Conservation (phyloP, 2,329 filamentous ascomycete species). For the Aureobasidium namibiae region DNA sequence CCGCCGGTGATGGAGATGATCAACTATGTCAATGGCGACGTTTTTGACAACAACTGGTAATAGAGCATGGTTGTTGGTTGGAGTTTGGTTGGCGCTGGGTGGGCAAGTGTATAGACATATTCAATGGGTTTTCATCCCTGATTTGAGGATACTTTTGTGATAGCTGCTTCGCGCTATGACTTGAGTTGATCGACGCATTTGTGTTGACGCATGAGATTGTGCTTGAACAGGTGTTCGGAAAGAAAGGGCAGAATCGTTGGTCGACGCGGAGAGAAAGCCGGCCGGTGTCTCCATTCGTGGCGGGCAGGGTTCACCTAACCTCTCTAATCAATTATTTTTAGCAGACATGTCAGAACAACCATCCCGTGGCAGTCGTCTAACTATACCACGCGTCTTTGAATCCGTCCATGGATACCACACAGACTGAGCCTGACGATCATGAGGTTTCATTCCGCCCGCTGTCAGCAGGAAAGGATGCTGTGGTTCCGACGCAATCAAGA, state of each 20-base stretch:
- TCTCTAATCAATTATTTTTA: too few species aligned
- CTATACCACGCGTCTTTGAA: not conserved
- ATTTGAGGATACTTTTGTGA: too few species aligned
- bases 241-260: not conserved
- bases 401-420: not conserved
- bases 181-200: not conserved
- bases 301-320: too few species aligned
- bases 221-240: not conserved
- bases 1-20: constrained; percentile 43
- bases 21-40: constrained; percentile 41
- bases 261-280: not conserved
- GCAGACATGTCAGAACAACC: not conserved
- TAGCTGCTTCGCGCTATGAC: too few species aligned
- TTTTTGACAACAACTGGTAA: constrained; percentile 40
- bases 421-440: not conserved
- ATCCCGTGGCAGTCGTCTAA: not conserved
- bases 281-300: not conserved
- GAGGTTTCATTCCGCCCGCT: not conserved
- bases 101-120: not conserved
- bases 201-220: not conserved
- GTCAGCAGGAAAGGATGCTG: not conserved
- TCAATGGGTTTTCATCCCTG: not conserved
- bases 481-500: not conserved
- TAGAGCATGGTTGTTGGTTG: not conserved
- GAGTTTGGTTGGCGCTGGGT: not conserved